phyloP scores from a whole-genome alignment of 768 basidiomycete species.

The Candolleomyces eurysporus region DNA sequence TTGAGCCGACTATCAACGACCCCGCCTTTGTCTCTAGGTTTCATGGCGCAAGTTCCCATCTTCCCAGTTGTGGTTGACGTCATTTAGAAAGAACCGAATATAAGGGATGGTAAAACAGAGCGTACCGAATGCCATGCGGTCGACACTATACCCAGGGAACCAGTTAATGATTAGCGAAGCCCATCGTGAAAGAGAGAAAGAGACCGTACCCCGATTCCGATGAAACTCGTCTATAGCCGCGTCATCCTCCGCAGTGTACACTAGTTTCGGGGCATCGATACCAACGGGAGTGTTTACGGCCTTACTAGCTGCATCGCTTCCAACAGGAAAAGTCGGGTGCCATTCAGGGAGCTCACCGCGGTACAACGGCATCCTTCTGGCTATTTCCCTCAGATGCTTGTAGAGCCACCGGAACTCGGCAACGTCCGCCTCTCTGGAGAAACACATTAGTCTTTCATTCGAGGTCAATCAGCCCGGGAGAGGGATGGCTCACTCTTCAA shows the following conservation, averaged over 20 bases:
- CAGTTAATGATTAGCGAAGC: not conserved
- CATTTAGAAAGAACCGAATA: not conserved
- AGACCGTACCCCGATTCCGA: not conserved
- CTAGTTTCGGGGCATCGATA: conserved; percentile 32
- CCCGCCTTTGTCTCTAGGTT: conserved; percentile 52
- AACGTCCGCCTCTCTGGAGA: conserved; percentile 39
- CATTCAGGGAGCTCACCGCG: conserved; percentile 34
- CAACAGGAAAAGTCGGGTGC: conserved; percentile 37
- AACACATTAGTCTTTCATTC: not conserved
- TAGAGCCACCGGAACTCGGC: conserved; percentile 48
- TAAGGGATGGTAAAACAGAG: not conserved
- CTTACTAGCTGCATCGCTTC: conserved; percentile 27
- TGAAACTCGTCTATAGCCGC: conserved; percentile 39
- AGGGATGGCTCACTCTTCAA: conserved; percentile 36
- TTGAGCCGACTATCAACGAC: conserved; percentile 63
- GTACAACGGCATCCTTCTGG: conserved; percentile 49
- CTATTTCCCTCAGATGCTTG: conserved; percentile 53
- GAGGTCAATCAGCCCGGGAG: too few species aligned
- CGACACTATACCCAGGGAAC: conserved; percentile 23
- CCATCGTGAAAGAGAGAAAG: not conserved
- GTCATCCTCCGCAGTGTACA: conserved; percentile 41
- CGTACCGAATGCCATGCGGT: conserved; percentile 48
- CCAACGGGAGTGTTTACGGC: conserved; percentile 27
- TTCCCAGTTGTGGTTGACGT: conserved; percentile 15
- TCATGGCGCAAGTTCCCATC: conserved; percentile 71